Percentiles rank a stretch among this genome's conserved stretches.
These are phyloP conservation scores for Exutisphaerella laricina DNA, from an alignment of 2,329 filamentous ascomycete species.

Conservation along the genomic window DNA sequence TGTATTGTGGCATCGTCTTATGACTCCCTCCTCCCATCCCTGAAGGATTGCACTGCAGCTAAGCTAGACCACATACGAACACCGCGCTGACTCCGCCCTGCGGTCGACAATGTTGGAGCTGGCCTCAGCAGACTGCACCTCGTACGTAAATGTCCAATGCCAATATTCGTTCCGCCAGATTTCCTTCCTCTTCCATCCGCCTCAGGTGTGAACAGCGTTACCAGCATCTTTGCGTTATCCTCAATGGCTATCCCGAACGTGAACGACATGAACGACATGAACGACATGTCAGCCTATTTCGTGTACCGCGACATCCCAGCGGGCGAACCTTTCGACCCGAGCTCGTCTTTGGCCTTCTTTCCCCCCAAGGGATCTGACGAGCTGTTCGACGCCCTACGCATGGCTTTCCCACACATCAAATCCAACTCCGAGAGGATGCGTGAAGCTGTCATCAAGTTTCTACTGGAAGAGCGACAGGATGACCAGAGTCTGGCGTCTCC, in stretches of 20 bases:
- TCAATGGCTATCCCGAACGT: constrained; percentile 21
- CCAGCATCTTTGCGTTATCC: neutral
- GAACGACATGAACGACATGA: constrained; percentile 11
- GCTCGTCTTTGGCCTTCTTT: constrained; percentile 32
- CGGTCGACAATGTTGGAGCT: too few relatives aligned
- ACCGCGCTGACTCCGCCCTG: too few relatives aligned
- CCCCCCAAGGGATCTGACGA: constrained; percentile 37
- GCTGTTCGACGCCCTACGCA: constrained; percentile 35
- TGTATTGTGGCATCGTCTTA: too few relatives aligned
- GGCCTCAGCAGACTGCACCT: too few relatives aligned
- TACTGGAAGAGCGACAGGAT: constrained; percentile 32
- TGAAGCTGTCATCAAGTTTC: constrained; percentile 36
- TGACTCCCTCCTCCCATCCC: too few relatives aligned
- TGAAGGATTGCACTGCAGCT: too few relatives aligned
- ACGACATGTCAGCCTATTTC: constrained; percentile 25
- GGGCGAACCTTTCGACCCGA: constrained; percentile 31
- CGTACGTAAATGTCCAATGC: neutral
- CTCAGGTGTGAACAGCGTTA: neutral
- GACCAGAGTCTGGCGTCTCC: constrained; percentile 25
- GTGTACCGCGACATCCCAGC: constrained; percentile 32
- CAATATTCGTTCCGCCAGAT: neutral
- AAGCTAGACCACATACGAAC: too few relatives aligned
- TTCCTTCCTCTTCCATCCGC: neutral
- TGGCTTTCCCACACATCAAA: constrained; percentile 32
- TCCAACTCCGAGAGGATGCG: constrained; percentile 38